Conservation (phyloP, 2,329 filamentous ascomycete genomes). For the Aureobasidium subglaciale region DNA sequence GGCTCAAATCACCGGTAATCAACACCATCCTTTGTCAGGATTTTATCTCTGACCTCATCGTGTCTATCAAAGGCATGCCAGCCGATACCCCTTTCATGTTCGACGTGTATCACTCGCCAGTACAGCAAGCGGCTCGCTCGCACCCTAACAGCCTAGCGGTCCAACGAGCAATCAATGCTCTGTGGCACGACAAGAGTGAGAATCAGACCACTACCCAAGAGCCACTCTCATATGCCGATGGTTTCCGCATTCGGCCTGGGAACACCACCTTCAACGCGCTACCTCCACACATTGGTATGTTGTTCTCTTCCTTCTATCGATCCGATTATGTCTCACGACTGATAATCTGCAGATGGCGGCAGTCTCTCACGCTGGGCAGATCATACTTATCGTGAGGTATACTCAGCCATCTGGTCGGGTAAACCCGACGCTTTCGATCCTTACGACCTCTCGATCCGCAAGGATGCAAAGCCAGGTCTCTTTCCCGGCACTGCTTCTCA, state of each 20-base stretch:
- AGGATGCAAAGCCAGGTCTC: neutral
- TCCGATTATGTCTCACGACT: neutral
- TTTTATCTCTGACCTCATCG: neutral
- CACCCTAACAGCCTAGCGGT: slow-evolving; percentile 1
- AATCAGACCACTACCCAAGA: neutral
- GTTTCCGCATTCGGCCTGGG: neutral
- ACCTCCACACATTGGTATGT: neutral
- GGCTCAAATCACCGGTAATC: neutral
- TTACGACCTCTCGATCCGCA: neutral
- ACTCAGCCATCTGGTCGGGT: neutral
- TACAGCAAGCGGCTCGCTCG: slow-evolving; percentile 6
- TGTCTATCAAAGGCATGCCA: neutral
- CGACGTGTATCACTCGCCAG: neutral
- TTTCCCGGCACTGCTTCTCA: neutral
- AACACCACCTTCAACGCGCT: neutral
- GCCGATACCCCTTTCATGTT: slow-evolving; percentile 1
- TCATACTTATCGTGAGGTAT: neutral
- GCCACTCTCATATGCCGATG: slow-evolving; percentile 6
- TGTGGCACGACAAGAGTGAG: neutral
- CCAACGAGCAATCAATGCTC: neutral
- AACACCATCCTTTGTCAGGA: neutral
- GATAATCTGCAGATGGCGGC: neutral
- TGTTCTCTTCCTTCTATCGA: neutral
- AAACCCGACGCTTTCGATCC: neutral
- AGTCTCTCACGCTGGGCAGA: slow-evolving; percentile 12